Evolutionary conservation across 108 stramenopile species (phyloP).

Genomic region (Aurantiochytrium sp.): DNA sequence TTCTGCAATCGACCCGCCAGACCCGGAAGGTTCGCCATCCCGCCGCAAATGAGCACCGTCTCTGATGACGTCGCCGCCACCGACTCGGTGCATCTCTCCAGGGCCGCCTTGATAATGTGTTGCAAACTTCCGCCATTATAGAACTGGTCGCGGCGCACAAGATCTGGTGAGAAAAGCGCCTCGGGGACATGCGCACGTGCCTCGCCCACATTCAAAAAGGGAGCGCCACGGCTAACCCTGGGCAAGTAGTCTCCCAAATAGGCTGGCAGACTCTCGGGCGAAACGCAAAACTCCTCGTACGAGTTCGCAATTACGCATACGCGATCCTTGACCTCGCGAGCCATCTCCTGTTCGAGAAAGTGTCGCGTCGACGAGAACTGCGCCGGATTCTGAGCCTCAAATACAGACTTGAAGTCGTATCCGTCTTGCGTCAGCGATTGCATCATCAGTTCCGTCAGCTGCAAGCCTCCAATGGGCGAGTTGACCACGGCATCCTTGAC

Average conservation of each 20-base stretch:
- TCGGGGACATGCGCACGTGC: background rate
- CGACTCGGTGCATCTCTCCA: background rate
- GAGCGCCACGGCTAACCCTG: background rate
- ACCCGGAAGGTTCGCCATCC: background rate
- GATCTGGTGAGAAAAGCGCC: background rate
- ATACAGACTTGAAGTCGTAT: background rate
- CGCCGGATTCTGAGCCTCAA: slow-evolving; percentile 8
- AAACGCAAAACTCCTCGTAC: background rate
- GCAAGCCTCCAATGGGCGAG: slow-evolving; percentile 6
- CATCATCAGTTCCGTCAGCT: slow-evolving; percentile 13
- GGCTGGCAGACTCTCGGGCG: background rate
- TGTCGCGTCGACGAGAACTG: background rate
- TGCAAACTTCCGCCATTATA: background rate
- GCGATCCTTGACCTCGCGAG: background rate
- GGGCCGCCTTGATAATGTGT: background rate
- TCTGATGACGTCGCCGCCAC: background rate
- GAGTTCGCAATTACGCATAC: background rate
- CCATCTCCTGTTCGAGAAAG: slow-evolving; percentile 7
- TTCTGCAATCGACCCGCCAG: background rate
- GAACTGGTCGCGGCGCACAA: background rate
- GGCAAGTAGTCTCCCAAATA: background rate
- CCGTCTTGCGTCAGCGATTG: slow-evolving; percentile 1
- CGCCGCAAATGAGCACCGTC: background rate
- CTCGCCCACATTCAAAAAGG: background rate
- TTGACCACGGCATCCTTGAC: background rate